A percentile compares a stretch with the other conserved stretches of the same genome.
Evolutionary conservation across 257 asterid genomes (phyloP).

Genomic region (Echium plantagineum): DNA sequence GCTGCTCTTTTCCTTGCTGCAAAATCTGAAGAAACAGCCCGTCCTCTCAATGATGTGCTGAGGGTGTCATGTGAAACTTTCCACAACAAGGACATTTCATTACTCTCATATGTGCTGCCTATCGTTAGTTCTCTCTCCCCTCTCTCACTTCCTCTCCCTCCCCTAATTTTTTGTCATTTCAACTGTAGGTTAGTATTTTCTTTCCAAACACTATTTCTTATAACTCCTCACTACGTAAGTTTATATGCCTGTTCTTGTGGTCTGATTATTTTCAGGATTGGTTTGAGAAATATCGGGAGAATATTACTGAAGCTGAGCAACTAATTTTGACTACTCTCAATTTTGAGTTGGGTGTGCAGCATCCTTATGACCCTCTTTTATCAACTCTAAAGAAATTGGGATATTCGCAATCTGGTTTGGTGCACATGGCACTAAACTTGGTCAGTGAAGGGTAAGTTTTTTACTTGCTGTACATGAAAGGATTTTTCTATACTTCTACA

Average conservation of each 20-base stretch:
- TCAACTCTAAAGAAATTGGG: conserved; percentile 86
- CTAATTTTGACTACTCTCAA: conserved; percentile 80
- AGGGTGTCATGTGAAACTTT: conserved; percentile 64
- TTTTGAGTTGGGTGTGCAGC: conserved; percentile 89
- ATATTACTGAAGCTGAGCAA: conserved; percentile 79
- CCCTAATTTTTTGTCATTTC: not conserved
- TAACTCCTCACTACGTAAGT: not conserved
- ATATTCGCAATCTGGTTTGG: conserved; percentile 56
- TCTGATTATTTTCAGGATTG: conserved; percentile 55
- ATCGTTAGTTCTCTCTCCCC: conserved; percentile 41
- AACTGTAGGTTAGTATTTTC: not conserved
- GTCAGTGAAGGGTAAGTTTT: conserved; percentile 93
- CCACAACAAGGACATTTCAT: conserved; percentile 61
- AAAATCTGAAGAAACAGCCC: conserved; percentile 87
- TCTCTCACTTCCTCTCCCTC: conserved; percentile 7
- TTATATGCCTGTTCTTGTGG: conserved; percentile 11
- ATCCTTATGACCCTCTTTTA: conserved; percentile 77
- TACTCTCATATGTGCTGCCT: conserved; percentile 59
- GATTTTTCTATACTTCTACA: not conserved
- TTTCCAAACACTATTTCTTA: too few species aligned
- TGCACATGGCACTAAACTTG: conserved; percentile 73
- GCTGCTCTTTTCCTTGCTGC: conserved; percentile 86
- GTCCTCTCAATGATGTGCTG: conserved; percentile 73
- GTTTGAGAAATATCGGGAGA: conserved; percentile 91
- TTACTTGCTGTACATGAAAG: conserved; percentile 2